These are phyloP conservation scores for Leucosporidium yakuticum DNA, from an alignment of 768 basidiomycete species.

Conservation along the genomic window DNA sequence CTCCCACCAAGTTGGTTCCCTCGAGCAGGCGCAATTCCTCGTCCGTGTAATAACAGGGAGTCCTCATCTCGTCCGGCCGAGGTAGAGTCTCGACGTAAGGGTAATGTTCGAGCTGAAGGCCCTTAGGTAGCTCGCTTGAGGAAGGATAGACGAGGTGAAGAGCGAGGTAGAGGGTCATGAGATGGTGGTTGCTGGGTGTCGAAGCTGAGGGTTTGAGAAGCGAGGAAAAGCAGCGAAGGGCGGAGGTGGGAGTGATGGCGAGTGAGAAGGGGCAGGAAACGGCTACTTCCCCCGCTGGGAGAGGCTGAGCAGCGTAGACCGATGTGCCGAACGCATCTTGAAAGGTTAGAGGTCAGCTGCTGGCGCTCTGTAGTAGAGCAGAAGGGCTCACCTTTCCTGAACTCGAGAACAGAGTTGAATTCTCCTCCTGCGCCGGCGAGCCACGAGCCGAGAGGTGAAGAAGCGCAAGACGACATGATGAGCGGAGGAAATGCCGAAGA, in stretches of 20 bases:
- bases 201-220: neutral
- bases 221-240: slow-evolving; percentile 9
- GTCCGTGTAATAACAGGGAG: slow-evolving; percentile 65
- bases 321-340: slow-evolving; percentile 37
- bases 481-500: neutral
- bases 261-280: slow-evolving; percentile 43
- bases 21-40: slow-evolving; percentile 61
- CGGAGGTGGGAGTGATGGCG: slow-evolving; percentile 41
- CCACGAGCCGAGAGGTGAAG: neutral
- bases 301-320: slow-evolving; percentile 32
- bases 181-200: slow-evolving; percentile 31
- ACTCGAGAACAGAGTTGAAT: neutral
- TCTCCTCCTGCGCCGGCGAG: neutral
- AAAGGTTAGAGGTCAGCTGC: neutral
- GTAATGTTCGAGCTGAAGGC: slow-evolving; percentile 40
- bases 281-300: slow-evolving; percentile 34
- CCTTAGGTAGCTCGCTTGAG: neutral
- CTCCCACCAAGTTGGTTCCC: slow-evolving; percentile 76
- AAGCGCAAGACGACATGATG: neutral
- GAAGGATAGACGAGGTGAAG: slow-evolving; percentile 38
- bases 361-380: too few relatives aligned
- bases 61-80: slow-evolving; percentile 52
- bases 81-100: slow-evolving; percentile 70
- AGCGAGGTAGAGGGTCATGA: slow-evolving; percentile 40
- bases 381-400: too few relatives aligned